phyloP scores from a whole-genome alignment of 495 filamentous ascomycete species.

The Aspergillus biplanus region DNA sequence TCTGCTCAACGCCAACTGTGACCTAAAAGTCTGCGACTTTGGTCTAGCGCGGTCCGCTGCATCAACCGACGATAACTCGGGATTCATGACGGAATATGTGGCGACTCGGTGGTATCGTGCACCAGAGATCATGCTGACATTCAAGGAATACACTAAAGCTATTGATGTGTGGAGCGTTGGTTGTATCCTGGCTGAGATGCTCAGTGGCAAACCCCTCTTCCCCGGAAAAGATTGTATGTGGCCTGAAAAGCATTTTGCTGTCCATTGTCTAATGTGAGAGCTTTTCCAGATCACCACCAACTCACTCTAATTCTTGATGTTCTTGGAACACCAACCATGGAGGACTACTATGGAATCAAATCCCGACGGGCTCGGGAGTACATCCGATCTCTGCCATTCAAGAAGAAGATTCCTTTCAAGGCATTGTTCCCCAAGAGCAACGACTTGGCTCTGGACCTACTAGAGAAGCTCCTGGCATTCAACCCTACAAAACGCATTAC shows the following conservation, averaged over 20 bases:
- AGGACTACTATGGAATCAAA: constrained; percentile 99
- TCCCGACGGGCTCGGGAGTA: constrained; percentile 97
- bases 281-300: constrained; percentile 85
- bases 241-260: not conserved
- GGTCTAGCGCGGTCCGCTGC: constrained; percentile 91
- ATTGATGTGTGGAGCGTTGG: constrained; percentile 99
- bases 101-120: constrained; percentile 99
- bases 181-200: constrained; percentile 99
- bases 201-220: constrained; percentile 97
- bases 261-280: constrained; percentile 14
- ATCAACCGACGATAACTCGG: constrained; percentile 96
- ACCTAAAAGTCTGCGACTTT: constrained; percentile 98
- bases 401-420: constrained; percentile 99
- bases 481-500: constrained; percentile 98
- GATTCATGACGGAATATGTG: constrained; percentile 99
- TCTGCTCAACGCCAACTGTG: constrained; percentile 97
- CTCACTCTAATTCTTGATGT: constrained; percentile 97
- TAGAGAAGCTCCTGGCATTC: constrained; percentile 96
- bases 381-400: constrained; percentile 99
- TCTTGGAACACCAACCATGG: constrained; percentile 98
- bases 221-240: constrained; percentile 97
- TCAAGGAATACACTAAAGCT: constrained; percentile 99
- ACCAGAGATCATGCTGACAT: constrained; percentile 99
- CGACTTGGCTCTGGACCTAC: constrained; percentile 86
- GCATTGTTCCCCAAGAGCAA: constrained; percentile 97